Percentiles rank a stretch among this genome's conserved stretches.
Conservation (phyloP, 371 early-diverging fungal genomes). For the Zancudomyces culisetae region DNA sequence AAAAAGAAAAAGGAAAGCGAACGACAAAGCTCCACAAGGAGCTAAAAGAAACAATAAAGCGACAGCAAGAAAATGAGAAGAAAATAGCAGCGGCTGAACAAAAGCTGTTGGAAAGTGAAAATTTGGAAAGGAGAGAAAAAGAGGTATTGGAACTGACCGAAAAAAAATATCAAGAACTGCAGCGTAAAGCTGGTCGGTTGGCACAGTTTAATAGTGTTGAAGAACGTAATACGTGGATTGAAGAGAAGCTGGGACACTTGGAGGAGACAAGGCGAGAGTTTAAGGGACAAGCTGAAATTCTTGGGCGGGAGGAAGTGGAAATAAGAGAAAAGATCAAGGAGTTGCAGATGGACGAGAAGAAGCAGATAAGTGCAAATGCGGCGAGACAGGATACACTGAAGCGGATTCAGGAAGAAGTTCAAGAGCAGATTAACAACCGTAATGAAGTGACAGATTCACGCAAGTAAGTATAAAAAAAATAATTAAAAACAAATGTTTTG, state of each 20-base stretch:
- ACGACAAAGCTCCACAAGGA: not conserved
- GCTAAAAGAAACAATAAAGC: not conserved
- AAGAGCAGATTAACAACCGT: conserved; percentile 25
- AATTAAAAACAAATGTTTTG: no score
- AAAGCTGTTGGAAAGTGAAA: not conserved
- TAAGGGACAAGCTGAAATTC: not conserved
- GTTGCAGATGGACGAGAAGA: not conserved
- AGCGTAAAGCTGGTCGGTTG: conserved; percentile 1
- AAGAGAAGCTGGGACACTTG: not conserved
- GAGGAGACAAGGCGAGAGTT: not conserved
- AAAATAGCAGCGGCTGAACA: not conserved
- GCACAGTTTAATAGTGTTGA: not conserved
- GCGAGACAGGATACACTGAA: not conserved
- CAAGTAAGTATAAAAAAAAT: conserved; percentile 28
- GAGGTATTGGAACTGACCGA: not conserved
- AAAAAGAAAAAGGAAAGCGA: not conserved
- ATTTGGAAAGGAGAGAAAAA: not conserved
- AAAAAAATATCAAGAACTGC: not conserved
- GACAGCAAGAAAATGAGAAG: not conserved
- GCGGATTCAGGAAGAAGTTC: conserved; percentile 8
- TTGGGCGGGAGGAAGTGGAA: not conserved
- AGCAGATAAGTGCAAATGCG: not conserved
- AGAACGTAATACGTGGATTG: conserved; percentile 4
- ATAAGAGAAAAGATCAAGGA: not conserved
- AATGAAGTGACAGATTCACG: conserved; percentile 48